Evolutionary conservation across 2,329 filamentous ascomycete genomes (phyloP).

Genomic region (Hymenotorrendiella dingleyae): DNA sequence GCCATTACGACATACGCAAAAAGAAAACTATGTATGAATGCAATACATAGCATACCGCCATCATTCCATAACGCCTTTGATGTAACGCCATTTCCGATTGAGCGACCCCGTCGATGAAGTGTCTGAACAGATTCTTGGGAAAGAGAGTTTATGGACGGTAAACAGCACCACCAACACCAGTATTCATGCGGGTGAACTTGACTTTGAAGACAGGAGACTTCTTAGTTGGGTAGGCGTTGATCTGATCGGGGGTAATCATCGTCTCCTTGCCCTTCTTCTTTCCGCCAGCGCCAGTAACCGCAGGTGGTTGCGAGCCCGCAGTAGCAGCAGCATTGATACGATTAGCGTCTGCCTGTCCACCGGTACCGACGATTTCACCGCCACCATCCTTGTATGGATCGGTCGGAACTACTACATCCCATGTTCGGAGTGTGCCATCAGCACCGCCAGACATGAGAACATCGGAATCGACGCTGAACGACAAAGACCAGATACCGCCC

Average conservation of each 20-base stretch:
- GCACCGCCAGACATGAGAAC: conserved; percentile 86
- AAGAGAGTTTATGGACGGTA: conserved; percentile 38
- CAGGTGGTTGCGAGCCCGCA: conserved; percentile 26
- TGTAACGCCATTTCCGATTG: no score
- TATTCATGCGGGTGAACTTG: conserved; percentile 89
- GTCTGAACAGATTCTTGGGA: no score
- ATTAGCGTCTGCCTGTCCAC: conserved; percentile 44
- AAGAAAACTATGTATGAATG: no score
- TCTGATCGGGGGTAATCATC: conserved; percentile 85
- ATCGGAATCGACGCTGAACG: conserved; percentile 88
- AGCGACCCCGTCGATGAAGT: no score
- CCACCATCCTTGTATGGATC: conserved; percentile 54
- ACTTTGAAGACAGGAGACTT: conserved; percentile 93
- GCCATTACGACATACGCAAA: no score
- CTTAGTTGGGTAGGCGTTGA: conserved; percentile 92
- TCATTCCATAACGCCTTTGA: no score
- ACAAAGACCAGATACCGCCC: conserved; percentile 87
- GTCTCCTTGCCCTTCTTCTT: conserved; percentile 88
- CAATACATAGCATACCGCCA: no score
- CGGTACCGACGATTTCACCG: conserved; percentile 33
- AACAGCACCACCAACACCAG: conserved; percentile 78
- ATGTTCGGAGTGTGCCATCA: conserved; percentile 87
- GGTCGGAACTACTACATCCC: conserved; percentile 76
- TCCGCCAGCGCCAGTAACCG: conserved; percentile 27
- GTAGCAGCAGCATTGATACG: conserved; percentile 36